phyloP scores from a whole-genome alignment of 768 basidiomycete genomes.

The Lactarius sp. region DNA sequence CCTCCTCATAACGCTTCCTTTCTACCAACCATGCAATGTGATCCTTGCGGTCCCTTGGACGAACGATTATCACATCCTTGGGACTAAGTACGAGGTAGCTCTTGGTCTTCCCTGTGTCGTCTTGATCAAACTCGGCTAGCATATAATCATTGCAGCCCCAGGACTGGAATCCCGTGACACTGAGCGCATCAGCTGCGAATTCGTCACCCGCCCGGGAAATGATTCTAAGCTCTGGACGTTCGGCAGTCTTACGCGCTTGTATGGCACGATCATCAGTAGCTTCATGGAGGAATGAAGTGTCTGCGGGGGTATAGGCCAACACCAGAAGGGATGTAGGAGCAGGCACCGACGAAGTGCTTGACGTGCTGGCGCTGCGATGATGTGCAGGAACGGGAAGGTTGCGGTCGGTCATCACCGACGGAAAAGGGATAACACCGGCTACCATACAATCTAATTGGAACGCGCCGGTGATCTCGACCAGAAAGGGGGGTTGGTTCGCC shows the following conservation, averaged over 20 bases:
- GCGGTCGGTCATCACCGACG: conserved; percentile 33
- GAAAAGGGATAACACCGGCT: conserved; percentile 81
- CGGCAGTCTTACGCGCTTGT: conserved; percentile 79
- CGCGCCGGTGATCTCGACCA: conserved; percentile 85
- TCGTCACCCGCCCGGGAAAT: conserved; percentile 88
- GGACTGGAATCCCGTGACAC: conserved; percentile 67
- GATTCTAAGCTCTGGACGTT: conserved; percentile 92
- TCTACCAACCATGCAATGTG: conserved; percentile 93
- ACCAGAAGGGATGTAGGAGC: conserved; percentile 72
- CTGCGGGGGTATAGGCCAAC: conserved; percentile 82
- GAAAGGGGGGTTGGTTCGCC: conserved; percentile 50
- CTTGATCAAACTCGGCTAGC: conserved; percentile 48
- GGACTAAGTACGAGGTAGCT: conserved; percentile 86
- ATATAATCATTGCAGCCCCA: conserved; percentile 94
- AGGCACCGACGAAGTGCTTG: conserved; percentile 28
- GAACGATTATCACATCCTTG: conserved; percentile 80
- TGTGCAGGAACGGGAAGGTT: conserved; percentile 10
- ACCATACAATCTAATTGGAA: conserved; percentile 96
- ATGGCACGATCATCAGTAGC: conserved; percentile 62
- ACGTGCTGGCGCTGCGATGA: conserved; percentile 25
- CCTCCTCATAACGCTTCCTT: conserved; percentile 80
- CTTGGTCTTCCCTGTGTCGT: conserved; percentile 33
- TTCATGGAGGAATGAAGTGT: conserved; percentile 62
- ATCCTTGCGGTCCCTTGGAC: conserved; percentile 81
- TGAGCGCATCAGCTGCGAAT: conserved; percentile 76